Evolutionary conservation across 2,329 filamentous ascomycete species (phyloP), one percentile per base, ranked within the genome.

Genomic region (Penicillium sp.): DNA sequence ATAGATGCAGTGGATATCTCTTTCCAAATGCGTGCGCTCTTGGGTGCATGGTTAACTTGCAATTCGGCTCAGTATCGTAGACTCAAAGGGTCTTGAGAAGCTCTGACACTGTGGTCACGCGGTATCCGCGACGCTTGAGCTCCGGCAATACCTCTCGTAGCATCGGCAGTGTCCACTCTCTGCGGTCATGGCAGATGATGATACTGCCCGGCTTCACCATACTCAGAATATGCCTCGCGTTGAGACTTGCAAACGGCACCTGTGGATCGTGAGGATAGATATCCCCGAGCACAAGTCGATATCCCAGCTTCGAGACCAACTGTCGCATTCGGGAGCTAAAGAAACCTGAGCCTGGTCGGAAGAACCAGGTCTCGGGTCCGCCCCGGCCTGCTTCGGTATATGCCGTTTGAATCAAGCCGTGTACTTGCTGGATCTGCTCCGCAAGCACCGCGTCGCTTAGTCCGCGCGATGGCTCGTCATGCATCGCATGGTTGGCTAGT

Each of bases 221-320:
- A 69, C 86, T 89, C 57, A 95, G 67, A 3, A 95, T 80, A 71
- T 95, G 89, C 55, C 74, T 75, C 6, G 87, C 84, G 68, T 95
- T 95, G 42, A 89, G 56, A 53, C 74, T 71, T 56, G 80, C 77
- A 60, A 79, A 84, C 8, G 74, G 74, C 47, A 95, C 84, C 74
- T 94, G 89, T n/a, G 89, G 83, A 70, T 95, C 89, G 70, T 95
- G 89, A 4, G 89, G 89, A 69, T 94, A 95, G 32, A 95, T 83
- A 66, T 82, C 84, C 2, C 89, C 89, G 31, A 95, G 71, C n/a
- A 89, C 84, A 42, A 93, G 74, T 40, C 77, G 74, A 67, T 88
- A 90, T 3, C 82, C 84, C 50, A 89, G 63, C 42, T 69, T 73
- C 27, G 70, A 69, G 6, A 88, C 69, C 28, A 85, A 63, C 27